These are phyloP conservation scores for Stropharia rugosoannulata DNA, from an alignment of 768 basidiomycete species.

Conservation along the genomic window DNA sequence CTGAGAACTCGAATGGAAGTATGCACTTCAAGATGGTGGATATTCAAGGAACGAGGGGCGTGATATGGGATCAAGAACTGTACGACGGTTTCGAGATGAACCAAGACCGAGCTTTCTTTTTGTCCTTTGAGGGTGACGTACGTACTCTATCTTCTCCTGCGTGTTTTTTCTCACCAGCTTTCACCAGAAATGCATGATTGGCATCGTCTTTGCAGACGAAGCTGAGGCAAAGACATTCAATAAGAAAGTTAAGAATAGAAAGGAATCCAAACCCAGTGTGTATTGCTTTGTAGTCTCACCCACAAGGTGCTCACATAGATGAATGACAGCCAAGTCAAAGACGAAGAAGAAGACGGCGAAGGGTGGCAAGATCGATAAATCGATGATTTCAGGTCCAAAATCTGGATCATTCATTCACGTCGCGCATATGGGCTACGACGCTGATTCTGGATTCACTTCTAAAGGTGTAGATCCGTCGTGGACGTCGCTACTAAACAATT, in stretches of 20 bases:
- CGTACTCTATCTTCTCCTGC: slow-evolving; percentile 30
- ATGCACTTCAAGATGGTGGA: slow-evolving; percentile 82
- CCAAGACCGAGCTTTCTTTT: slow-evolving; percentile 87
- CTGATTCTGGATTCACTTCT: slow-evolving; percentile 83
- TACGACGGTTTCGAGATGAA: slow-evolving; percentile 80
- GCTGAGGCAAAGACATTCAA: slow-evolving; percentile 79
- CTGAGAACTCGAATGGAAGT: slow-evolving; percentile 55
- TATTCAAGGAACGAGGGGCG: slow-evolving; percentile 76
- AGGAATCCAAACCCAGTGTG: slow-evolving; percentile 56
- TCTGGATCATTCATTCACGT: slow-evolving; percentile 82
- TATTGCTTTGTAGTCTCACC: neutral
- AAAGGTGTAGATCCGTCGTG: slow-evolving; percentile 90
- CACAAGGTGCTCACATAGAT: slow-evolving; percentile 13
- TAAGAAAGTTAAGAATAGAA: slow-evolving; percentile 79
- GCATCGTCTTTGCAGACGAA: slow-evolving; percentile 87
- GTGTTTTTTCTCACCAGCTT: slow-evolving; percentile 5
- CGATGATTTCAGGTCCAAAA: slow-evolving; percentile 84
- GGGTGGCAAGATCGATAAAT: slow-evolving; percentile 87
- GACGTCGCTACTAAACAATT: slow-evolving; percentile 66
- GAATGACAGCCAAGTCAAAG: slow-evolving; percentile 48
- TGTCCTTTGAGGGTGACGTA: slow-evolving; percentile 91
- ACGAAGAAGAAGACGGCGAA: slow-evolving; percentile 67
- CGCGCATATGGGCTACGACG: slow-evolving; percentile 94
- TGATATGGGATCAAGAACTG: slow-evolving; percentile 93
- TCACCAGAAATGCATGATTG: slow-evolving; percentile 89